Percentiles rank a stretch among this genome's conserved stretches.
Conservation (phyloP, 2,329 filamentous ascomycete genomes). For the Sporothrix mexicana region DNA sequence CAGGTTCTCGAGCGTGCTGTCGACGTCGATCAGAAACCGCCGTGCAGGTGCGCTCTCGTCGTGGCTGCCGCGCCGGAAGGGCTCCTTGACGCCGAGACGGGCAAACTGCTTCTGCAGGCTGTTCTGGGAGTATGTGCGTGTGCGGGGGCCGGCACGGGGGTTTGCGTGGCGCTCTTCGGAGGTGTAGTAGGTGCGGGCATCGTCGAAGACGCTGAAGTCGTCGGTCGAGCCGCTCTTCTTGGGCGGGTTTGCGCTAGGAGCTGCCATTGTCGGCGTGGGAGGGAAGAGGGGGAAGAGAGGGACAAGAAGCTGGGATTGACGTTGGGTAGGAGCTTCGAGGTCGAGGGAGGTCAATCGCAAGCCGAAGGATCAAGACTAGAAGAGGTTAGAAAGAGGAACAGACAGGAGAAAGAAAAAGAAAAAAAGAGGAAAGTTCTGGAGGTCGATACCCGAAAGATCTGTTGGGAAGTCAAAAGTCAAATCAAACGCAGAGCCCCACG, state of each 20-base stretch:
- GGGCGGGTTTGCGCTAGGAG: not conserved
- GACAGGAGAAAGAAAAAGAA: not conserved
- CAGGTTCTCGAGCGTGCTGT: constrained; percentile 78
- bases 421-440: not conserved
- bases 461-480: not conserved
- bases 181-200: constrained; percentile 65
- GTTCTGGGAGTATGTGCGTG: constrained; percentile 65
- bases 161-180: constrained; percentile 60
- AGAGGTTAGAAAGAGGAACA: not conserved
- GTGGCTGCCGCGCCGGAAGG: constrained; percentile 64
- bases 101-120: constrained; percentile 60
- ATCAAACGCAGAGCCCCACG: constrained; percentile 15
- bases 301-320: too few relatives aligned
- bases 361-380: not conserved
- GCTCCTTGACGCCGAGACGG: constrained; percentile 57
- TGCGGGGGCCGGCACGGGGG: constrained; percentile 54
- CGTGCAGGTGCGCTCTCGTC: constrained; percentile 74
- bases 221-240: constrained; percentile 50
- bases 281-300: not conserved
- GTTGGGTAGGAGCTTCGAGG: constrained; percentile 21
- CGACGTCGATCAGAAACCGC: constrained; percentile 85
- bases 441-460: not conserved
- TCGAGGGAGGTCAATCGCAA: not conserved
- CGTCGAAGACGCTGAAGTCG: constrained; percentile 58
- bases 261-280: constrained; percentile 5